phyloP scores from a whole-genome alignment of 331 rosid species.

The Dryas integrifolia region DNA sequence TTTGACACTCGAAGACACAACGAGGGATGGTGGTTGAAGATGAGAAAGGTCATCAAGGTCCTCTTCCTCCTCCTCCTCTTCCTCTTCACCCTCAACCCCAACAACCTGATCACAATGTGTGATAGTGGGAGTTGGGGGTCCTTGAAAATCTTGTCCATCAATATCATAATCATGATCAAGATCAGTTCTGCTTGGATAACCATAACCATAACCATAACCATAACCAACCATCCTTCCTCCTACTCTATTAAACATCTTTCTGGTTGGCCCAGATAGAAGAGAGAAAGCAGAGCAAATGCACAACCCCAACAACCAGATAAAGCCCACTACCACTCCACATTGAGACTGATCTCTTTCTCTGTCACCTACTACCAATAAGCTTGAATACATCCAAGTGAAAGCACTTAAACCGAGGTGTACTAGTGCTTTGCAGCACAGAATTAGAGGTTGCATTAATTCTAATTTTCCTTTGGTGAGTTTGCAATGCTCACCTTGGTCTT shows the following conservation, averaged over 20 bases:
- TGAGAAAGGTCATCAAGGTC: neutral
- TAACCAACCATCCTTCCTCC: slow-evolving; percentile 6
- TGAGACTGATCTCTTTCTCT: neutral
- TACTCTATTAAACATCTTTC: no score
- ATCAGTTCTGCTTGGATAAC: no score
- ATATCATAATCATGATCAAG: neutral
- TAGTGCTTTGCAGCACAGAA: neutral
- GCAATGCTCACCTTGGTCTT: no score
- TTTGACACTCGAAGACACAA: neutral
- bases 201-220: neutral
- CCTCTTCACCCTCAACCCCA: slow-evolving; percentile 7
- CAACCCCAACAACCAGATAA: neutral
- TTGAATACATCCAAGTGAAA: slow-evolving; percentile 3
- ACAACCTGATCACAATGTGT: neutral
- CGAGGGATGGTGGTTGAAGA: neutral
- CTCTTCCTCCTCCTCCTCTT: slow-evolving; percentile 1
- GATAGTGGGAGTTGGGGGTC: neutral
- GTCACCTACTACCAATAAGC: neutral
- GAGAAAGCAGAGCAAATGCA: neutral
- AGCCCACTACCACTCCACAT: no score
- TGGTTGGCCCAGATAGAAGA: neutral
- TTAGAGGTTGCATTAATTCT: neutral
- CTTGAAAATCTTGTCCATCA: slow-evolving; percentile 9
- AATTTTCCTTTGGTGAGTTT: neutral
- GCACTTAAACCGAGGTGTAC: neutral